phyloP scores from a whole-genome alignment of 805 yeast genomes.

The Sugiyamaella americana region DNA sequence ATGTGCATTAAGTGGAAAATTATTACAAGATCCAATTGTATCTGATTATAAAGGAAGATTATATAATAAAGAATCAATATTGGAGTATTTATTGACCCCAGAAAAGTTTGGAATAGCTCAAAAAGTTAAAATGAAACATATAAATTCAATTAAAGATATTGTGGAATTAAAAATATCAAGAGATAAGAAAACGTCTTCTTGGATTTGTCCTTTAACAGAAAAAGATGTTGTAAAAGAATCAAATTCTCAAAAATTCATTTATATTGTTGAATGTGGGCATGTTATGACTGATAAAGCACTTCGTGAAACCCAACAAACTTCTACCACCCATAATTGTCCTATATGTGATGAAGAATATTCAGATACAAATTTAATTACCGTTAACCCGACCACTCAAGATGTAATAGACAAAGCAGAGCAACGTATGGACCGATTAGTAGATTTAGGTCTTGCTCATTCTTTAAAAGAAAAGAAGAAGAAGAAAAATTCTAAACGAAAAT shows the following conservation, averaged over 20 bases:
- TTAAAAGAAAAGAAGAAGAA: constrained; percentile 12
- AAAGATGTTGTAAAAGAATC: constrained; percentile 29
- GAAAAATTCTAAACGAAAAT: constrained; percentile 7
- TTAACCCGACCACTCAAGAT: constrained; percentile 18
- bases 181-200: constrained; percentile 17
- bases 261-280: constrained; percentile 34
- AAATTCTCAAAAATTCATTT: constrained; percentile 34
- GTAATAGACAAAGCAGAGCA: constrained; percentile 16
- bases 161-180: constrained; percentile 34
- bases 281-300: constrained; percentile 18
- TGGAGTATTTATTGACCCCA: constrained; percentile 46
- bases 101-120: constrained; percentile 23
- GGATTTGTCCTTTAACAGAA: constrained; percentile 36
- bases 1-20: constrained; percentile 42
- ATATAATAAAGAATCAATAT: constrained; percentile 53
- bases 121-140: constrained; percentile 27
- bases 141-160: constrained; percentile 38
- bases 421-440: constrained; percentile 15
- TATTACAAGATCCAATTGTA: constrained; percentile 45
- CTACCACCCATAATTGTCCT: constrained; percentile 1
- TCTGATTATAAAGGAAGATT: constrained; percentile 61
- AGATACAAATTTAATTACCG: constrained; percentile 16
- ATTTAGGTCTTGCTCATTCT: constrained; percentile 18
- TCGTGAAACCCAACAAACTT: neutral
- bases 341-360: constrained; percentile 11